Conservation (phyloP, 1,284 basidiomycete species). For the Sanguinoderma infundibulare region DNA sequence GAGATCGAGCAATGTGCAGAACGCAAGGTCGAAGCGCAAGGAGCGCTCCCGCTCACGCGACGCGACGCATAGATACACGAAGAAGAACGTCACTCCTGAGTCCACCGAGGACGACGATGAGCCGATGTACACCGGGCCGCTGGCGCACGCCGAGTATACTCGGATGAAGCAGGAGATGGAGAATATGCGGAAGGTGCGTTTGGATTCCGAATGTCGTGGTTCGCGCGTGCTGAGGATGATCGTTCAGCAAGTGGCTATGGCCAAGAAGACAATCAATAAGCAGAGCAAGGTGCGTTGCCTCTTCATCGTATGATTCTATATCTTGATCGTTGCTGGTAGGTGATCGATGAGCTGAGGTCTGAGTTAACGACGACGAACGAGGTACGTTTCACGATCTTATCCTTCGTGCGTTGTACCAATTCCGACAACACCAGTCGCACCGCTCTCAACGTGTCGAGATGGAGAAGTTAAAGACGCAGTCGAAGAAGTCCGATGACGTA, state of each 20-base stretch:
- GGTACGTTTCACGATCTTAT: constrained; percentile 28
- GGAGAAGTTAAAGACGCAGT: constrained; percentile 49
- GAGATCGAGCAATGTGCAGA: constrained; percentile 3
- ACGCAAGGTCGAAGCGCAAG: constrained; percentile 27
- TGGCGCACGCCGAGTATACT: constrained; percentile 46
- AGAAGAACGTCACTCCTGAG: constrained; percentile 23
- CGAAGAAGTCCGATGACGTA: constrained; percentile 61
- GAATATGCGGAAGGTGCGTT: constrained; percentile 53
- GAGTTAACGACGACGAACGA: constrained; percentile 42
- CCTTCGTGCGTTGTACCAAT: constrained; percentile 7
- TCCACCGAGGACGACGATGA: constrained; percentile 26
- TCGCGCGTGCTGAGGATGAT: constrained; percentile 32
- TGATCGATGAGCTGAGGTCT: constrained; percentile 51
- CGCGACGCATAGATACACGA: constrained; percentile 13
- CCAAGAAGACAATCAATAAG: constrained; percentile 57
- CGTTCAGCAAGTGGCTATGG: constrained; percentile 45
- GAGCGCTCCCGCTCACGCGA: constrained; percentile 35
- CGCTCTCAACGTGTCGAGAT: constrained; percentile 54
- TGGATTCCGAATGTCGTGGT: not conserved
- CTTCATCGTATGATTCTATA: constrained; percentile 2
- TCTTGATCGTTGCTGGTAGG: constrained; percentile 36
- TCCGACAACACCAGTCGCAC: constrained; percentile 42
- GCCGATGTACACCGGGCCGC: constrained; percentile 32
- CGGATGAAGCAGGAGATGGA: constrained; percentile 48
- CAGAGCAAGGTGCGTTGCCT: constrained; percentile 54